Percentiles rank a stretch among this genome's conserved stretches.
Evolutionary conservation across 169 alveolate species (phyloP).

Genomic region (Plasmodium fragile): DNA sequence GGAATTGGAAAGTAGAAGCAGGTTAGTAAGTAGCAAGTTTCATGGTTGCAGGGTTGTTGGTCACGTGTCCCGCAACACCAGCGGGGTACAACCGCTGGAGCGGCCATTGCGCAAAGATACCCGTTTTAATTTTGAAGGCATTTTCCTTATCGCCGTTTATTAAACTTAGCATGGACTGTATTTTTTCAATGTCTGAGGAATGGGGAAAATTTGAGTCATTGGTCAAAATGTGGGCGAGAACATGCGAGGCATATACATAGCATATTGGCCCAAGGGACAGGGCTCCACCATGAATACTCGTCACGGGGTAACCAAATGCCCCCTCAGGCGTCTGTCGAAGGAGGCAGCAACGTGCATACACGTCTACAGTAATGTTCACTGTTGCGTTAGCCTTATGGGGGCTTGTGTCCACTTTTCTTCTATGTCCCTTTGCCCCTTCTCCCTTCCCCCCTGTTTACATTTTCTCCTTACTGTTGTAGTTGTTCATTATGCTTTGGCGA

Average conservation of each 20-base stretch:
- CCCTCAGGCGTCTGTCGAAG: neutral
- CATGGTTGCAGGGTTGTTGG: neutral
- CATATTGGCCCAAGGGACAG: neutral
- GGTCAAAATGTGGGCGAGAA: neutral
- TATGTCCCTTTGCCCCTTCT: neutral
- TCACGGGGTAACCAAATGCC: neutral
- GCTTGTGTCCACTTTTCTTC: neutral
- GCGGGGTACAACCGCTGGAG: neutral
- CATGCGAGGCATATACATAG: neutral
- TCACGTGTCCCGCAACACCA: neutral
- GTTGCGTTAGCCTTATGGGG: neutral
- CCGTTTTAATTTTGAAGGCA: conserved; percentile 77
- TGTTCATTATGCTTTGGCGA: conserved; percentile 58
- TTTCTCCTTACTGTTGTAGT: conserved; percentile 58
- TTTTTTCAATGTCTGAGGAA: conserved; percentile 58
- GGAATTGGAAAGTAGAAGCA: neutral
- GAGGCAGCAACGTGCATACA: neutral
- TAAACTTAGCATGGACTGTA: conserved; percentile 73
- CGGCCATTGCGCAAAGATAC: neutral
- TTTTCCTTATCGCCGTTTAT: conserved; percentile 75
- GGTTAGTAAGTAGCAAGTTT: neutral
- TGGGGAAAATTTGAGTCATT: neutral
- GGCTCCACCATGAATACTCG: neutral
- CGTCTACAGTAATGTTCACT: neutral
- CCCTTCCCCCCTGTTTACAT: neutral